A percentile compares a stretch with the other conserved stretches of the same genome.
Evolutionary conservation across 495 filamentous ascomycete species (phyloP).

Genomic region (Clavariopsis aquatica): DNA sequence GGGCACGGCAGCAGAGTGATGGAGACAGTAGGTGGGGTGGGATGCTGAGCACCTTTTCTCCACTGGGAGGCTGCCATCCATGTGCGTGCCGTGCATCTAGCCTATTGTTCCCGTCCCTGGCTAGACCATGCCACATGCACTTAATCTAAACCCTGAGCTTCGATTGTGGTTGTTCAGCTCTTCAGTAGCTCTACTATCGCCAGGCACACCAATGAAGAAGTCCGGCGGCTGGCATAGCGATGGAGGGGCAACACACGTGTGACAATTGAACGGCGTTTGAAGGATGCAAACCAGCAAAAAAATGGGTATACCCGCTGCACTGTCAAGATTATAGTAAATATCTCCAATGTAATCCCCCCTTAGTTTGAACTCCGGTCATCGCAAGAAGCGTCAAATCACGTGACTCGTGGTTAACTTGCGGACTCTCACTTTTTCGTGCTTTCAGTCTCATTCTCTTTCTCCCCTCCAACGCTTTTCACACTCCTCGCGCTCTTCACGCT

Average conservation of each 20-base stretch:
- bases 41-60: too few relatives aligned
- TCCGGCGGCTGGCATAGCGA: neutral
- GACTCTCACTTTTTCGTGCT: too few relatives aligned
- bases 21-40: neutral
- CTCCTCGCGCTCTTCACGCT: slow-evolving; percentile 24
- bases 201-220: slow-evolving; percentile 22
- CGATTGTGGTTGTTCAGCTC: slow-evolving; percentile 8
- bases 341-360: too few relatives aligned
- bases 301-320: too few relatives aligned
- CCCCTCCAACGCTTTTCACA: slow-evolving; percentile 21
- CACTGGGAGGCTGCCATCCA: too few relatives aligned
- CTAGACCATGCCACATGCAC: neutral
- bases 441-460: slow-evolving; percentile 10
- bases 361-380: too few relatives aligned
- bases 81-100: neutral
- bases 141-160: neutral
- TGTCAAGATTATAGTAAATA: too few relatives aligned
- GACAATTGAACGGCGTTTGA: neutral
- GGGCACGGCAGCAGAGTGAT: neutral
- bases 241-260: slow-evolving; percentile 4
- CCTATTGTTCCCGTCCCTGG: neutral
- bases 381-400: too few relatives aligned
- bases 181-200: neutral
- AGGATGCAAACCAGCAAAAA: too few relatives aligned
- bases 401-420: too few relatives aligned